Base-by-base conservation (phyloP, 2,329 filamentous ascomycete genomes). In the Aquanectria penicillioides region DNA sequence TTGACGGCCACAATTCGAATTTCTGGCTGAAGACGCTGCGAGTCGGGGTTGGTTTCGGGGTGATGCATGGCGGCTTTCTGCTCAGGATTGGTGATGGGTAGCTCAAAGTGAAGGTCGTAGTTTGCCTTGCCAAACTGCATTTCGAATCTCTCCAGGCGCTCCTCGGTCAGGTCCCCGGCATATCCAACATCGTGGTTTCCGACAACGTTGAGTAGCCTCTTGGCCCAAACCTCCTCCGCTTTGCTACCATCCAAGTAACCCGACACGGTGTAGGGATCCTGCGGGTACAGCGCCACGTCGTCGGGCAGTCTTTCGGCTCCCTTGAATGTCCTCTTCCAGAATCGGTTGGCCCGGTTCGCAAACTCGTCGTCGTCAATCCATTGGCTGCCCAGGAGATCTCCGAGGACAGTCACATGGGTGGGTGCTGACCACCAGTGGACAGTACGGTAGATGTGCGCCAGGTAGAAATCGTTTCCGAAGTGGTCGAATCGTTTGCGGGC, bases 141-240 rank as follows among this genome's bases (percentile, higher is more conserved):
- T 77, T 97, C 93, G 72, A 98, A 99, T 2, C 95, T 86, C 23
- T 86, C 81, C 52, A 97, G 81, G 4, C 93, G 87, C 61, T 87
- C 82, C n/a, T 83, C 78, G 34, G 90, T 93, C 61, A 98, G 83
- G 74, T 99, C 95, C 3, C 95, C 95, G 0, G 94, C 93, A 73
- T 99, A 99, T 28, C 95, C 95, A 70, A 99, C 89, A 74, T 99
- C 95, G 73, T 99, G 95, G 71, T 99, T 99, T 2, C 95, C 95
- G 0, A 89, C 93, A 22, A 98, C 87, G 67, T 97, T 96, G 73
- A 99, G 93, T 63, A 97, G 83, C 53, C 90, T 86, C 34, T 81
- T 83, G n/a, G 82, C 77, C 95, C 95, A 98, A 3, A 76, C 75
- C 6, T 80, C 76, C 6, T 79, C 78, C 44, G 80, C 74, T 7